These are phyloP conservation scores for Pythium pyrilobum DNA, from an alignment of 352 stramenopile species.

Conservation along the genomic window DNA sequence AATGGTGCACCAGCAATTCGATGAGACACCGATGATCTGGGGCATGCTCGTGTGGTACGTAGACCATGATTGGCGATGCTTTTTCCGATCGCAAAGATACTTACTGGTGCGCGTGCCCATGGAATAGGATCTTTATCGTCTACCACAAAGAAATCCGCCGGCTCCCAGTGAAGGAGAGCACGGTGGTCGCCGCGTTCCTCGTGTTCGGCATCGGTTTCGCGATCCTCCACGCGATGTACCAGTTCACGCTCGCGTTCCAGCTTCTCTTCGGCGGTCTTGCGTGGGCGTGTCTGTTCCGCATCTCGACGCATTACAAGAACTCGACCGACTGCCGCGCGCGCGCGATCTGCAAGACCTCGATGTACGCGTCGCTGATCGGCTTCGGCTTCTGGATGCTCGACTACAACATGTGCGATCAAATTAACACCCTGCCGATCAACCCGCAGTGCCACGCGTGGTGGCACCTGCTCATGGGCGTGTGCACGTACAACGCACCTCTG, in stretches of 20 bases:
- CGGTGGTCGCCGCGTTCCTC: slow-evolving; percentile 40
- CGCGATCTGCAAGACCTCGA: slow-evolving; percentile 47
- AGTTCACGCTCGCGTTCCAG: slow-evolving; percentile 71
- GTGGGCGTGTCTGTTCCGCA: slow-evolving; percentile 32
- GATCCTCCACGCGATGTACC: slow-evolving; percentile 63
- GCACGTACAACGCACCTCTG: slow-evolving; percentile 65
- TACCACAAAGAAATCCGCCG: slow-evolving; percentile 67
- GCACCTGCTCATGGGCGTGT: slow-evolving; percentile 79
- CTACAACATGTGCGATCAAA: slow-evolving; percentile 61
- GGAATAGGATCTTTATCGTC: slow-evolving; percentile 70
- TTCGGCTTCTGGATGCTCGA: slow-evolving; percentile 67
- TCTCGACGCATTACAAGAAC: slow-evolving; percentile 48
- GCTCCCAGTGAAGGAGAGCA: slow-evolving; percentile 26
- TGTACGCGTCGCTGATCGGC: slow-evolving; percentile 50
- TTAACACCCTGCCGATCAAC: slow-evolving; percentile 56
- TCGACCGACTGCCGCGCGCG: slow-evolving; percentile 39
- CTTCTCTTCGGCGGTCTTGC: slow-evolving; percentile 58
- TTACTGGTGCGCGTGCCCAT: background rate
- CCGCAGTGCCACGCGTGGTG: slow-evolving; percentile 78
- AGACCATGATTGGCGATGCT: background rate
- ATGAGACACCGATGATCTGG: slow-evolving; percentile 85
- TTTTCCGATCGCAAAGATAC: background rate
- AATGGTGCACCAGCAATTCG: slow-evolving; percentile 72
- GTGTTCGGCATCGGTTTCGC: slow-evolving; percentile 53
- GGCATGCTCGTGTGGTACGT: slow-evolving; percentile 63